These are phyloP conservation scores for Aspergillus flavus DNA, from an alignment of 2,329 filamentous ascomycete species.

Conservation along the genomic window DNA sequence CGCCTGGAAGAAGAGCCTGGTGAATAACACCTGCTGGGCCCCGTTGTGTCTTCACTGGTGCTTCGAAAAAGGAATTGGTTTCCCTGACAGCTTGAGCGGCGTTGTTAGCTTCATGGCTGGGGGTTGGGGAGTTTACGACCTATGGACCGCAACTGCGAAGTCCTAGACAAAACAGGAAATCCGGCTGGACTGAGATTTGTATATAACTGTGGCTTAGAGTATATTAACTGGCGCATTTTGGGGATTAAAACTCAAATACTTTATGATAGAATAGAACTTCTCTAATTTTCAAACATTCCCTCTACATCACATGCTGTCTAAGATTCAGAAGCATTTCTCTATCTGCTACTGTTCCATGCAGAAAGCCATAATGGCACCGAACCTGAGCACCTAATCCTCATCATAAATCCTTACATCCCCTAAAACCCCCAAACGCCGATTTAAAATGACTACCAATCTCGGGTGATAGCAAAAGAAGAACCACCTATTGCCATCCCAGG, in stretches of 20 bases:
- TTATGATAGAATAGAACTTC: background rate
- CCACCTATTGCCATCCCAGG: background rate
- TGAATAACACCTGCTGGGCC: constrained; percentile 73
- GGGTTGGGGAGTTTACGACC: constrained; percentile 46
- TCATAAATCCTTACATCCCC: background rate
- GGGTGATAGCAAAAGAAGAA: background rate
- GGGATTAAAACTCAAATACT: background rate
- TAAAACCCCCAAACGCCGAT: background rate
- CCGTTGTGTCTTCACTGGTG: constrained; percentile 87
- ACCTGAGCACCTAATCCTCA: background rate
- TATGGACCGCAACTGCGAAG: constrained; percentile 47
- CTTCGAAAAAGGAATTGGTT: constrained; percentile 62
- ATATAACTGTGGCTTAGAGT: background rate
- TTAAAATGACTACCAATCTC: background rate
- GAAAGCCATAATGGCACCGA: background rate
- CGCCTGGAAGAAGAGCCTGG: constrained; percentile 62
- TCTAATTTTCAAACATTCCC: background rate
- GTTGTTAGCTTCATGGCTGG: constrained; percentile 58
- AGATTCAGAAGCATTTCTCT: background rate
- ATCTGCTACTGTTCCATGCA: background rate
- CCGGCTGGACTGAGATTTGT: constrained; percentile 5
- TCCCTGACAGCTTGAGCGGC: constrained; percentile 62
- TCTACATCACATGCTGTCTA: background rate
- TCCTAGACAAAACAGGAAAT: background rate
- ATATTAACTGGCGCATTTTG: background rate